A percentile compares a stretch with the other conserved stretches of the same genome.
Evolutionary conservation across 2,329 filamentous ascomycete species (phyloP).

Genomic region (Tothia fuscella): DNA sequence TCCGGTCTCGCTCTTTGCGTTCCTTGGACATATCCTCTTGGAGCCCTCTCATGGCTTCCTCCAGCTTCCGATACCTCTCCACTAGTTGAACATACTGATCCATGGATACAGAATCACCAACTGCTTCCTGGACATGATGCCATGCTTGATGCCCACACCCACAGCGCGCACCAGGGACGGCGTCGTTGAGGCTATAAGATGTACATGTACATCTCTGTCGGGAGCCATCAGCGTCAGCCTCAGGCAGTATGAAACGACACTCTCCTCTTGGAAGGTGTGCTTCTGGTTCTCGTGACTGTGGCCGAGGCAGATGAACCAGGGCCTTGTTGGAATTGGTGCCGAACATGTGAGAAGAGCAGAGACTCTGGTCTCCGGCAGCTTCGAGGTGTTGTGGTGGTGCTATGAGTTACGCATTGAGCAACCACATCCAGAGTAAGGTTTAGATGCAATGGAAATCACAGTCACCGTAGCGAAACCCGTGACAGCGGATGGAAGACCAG

Average conservation of each 20-base stretch:
- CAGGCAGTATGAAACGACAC: constrained; percentile 20
- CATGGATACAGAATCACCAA: constrained; percentile 20
- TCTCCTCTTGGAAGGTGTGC: constrained; percentile 20
- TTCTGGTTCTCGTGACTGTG: constrained; percentile 14
- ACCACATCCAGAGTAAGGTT: too few relatives aligned
- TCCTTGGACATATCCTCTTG: constrained; percentile 10
- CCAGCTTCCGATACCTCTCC: constrained; percentile 23
- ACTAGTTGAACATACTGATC: constrained; percentile 25
- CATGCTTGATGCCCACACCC: constrained; percentile 37
- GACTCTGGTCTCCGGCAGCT: constrained; percentile 5
- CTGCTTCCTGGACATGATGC: constrained; percentile 28
- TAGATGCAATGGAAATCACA: too few relatives aligned
- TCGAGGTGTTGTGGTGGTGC: too few relatives aligned
- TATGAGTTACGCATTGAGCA: too few relatives aligned
- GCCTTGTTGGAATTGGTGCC: constrained; percentile 4
- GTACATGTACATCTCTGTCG: constrained; percentile 32
- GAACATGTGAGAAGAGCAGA: constrained; percentile 6
- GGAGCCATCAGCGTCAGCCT: constrained; percentile 15
- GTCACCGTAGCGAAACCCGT: too few relatives aligned
- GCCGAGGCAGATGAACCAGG: constrained; percentile 11
- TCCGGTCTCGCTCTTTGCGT: constrained; percentile 6
- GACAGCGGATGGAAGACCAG: too few relatives aligned
- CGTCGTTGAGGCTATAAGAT: constrained; percentile 25
- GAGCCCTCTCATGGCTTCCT: constrained; percentile 13
- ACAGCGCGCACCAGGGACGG: constrained; percentile 29